phyloP scores from a whole-genome alignment of 495 filamentous ascomycete species.

The Chaetomidium leptoderma region DNA sequence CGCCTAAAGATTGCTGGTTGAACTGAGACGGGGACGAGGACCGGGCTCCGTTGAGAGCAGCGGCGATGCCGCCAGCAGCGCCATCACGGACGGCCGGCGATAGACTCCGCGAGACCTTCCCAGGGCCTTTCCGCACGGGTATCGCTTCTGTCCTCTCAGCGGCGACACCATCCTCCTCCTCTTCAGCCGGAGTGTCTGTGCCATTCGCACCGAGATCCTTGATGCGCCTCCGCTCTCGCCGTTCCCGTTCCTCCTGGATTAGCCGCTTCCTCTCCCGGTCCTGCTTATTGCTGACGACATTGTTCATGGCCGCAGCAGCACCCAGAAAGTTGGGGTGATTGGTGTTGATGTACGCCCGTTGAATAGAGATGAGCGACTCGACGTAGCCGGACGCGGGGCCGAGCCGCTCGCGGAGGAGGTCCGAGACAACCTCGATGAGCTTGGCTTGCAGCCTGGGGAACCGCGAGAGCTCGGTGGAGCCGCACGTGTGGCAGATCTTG shows the following conservation, averaged over 20 bases:
- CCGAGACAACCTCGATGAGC: conserved; percentile 96
- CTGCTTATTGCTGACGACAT: conserved; percentile 88
- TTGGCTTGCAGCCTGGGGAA: conserved; percentile 95
- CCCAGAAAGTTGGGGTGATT: conserved; percentile 99
- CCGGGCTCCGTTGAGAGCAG: conserved; percentile 63
- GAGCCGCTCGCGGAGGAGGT: conserved; percentile 86
- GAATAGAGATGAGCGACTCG: conserved; percentile 93
- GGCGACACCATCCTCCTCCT: conserved; percentile 60
- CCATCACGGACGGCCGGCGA: conserved; percentile 71
- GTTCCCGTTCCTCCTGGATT: conserved; percentile 75
- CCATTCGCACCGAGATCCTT: conserved; percentile 84
- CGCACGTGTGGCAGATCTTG: conserved; percentile 98
- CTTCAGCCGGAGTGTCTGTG: conserved; percentile 63
- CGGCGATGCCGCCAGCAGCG: conserved; percentile 55
- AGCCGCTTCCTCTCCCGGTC: conserved; percentile 82
- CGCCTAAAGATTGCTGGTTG: conserved; percentile 43
- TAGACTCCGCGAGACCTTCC: conserved; percentile 67
- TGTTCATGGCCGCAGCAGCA: conserved; percentile 95
- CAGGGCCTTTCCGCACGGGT: conserved; percentile 37
- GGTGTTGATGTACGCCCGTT: conserved; percentile 98
- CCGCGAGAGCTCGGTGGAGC: conserved; percentile 83
- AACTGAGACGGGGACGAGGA: conserved; percentile 60
- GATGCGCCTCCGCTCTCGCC: conserved; percentile 72
- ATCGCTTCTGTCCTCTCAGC: conserved; percentile 54
- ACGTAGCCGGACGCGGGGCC: conserved; percentile 88